These are phyloP conservation scores for Haplosporangium gracile DNA, from an alignment of 192 early-diverging fungal genomes.

Conservation along the genomic window DNA sequence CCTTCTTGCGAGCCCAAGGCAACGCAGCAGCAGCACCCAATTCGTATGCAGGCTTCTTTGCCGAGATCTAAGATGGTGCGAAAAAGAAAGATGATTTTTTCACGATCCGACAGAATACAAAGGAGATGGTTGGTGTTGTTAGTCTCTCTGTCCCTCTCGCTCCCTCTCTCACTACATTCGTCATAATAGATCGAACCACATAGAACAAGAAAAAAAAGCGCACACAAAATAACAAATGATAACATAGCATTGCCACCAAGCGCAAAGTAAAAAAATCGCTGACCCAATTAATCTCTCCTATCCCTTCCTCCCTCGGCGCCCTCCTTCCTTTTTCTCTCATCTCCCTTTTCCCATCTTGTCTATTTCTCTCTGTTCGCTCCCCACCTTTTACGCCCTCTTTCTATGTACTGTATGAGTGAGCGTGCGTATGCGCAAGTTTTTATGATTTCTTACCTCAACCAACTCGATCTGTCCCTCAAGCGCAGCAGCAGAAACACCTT, in stretches of 20 bases:
- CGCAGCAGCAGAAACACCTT: conserved; percentile 58
- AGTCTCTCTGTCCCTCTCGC: background rate
- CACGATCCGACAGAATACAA: background rate
- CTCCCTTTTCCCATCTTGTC: background rate
- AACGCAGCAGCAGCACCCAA: conserved; percentile 88
- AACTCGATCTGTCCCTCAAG: conserved; percentile 53
- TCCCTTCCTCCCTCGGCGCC: background rate
- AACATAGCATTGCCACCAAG: background rate
- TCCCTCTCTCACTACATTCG: background rate
- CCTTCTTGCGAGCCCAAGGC: conserved; percentile 82
- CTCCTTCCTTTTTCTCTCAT: conserved; percentile 11
- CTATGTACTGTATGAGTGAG: background rate
- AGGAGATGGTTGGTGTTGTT: background rate
- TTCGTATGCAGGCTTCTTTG: conserved; percentile 87
- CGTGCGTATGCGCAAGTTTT: background rate
- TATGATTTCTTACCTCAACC: conserved; percentile 49
- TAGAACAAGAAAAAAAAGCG: conserved; percentile 8
- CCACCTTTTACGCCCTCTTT: background rate
- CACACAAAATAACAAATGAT: background rate
- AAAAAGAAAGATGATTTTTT: conserved; percentile 62
- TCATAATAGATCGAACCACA: background rate
- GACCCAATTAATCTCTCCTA: background rate
- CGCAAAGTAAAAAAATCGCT: background rate
- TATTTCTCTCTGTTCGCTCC: background rate
- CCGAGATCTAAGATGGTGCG: conserved; percentile 62